Conservation (phyloP, 192 early-diverging fungal genomes). For the Gigaspora rosea region DNA sequence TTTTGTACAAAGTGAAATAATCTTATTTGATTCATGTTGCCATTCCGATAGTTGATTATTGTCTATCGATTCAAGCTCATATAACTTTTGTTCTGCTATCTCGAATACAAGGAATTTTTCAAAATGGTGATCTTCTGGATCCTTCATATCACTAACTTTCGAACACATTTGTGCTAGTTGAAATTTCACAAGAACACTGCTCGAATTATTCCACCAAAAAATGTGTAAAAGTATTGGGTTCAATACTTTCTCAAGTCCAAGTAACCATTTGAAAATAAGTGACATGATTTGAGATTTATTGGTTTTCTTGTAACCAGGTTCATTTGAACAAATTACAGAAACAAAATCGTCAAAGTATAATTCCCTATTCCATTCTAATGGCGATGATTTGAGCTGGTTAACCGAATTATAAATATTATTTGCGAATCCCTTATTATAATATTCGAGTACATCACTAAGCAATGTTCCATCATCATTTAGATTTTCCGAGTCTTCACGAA, state of each 20-base stretch:
- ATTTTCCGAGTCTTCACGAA: conserved; percentile 17
- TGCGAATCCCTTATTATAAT: background rate
- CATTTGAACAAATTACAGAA: background rate
- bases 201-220: conserved; percentile 30
- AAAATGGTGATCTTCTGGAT: background rate
- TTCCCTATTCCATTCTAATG: background rate
- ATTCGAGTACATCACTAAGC: conserved; percentile 8
- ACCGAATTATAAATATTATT: conserved; percentile 1
- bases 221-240: conserved; percentile 26
- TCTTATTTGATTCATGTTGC: conserved; percentile 7
- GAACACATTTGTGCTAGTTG: conserved; percentile 9
- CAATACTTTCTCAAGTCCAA: conserved; percentile 14
- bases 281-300: background rate
- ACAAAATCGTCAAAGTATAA: conserved; percentile 32
- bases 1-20: conserved; percentile 18
- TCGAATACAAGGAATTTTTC: background rate
- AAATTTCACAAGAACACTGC: conserved; percentile 3
- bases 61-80: background rate
- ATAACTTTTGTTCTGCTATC: background rate
- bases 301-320: background rate
- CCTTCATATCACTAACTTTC: background rate
- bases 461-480: conserved; percentile 7
- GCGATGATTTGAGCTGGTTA: background rate
- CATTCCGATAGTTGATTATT: background rate
- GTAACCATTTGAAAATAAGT: background rate